A percentile compares a stretch with the other conserved stretches of the same genome.
Conservation (phyloP, 345 rosid species). For the Citrus maxima region DNA sequence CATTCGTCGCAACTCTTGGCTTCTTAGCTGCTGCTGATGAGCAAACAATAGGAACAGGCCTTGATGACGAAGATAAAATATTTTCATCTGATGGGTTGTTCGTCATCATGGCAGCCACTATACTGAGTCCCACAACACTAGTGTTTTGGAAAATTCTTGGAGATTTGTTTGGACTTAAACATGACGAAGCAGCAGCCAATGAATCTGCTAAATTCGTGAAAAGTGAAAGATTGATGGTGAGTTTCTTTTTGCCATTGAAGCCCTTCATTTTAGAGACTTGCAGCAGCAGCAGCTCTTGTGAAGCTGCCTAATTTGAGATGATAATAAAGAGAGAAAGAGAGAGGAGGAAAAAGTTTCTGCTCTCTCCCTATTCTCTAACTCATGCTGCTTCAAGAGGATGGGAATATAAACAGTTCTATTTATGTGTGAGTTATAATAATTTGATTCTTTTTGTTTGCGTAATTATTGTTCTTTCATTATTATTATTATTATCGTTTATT, state of each 20-base stretch:
- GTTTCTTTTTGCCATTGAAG: conserved; percentile 10
- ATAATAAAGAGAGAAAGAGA: not conserved
- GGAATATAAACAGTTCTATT: not conserved
- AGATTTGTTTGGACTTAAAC: conserved; percentile 14
- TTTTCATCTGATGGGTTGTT: conserved; percentile 4
- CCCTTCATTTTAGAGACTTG: conserved; percentile 10
- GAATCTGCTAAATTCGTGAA: conserved; percentile 16
- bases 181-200: not conserved
- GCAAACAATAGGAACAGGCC: conserved; percentile 14
- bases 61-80: conserved; percentile 22
- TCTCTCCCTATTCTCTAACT: conserved; percentile 4
- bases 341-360: not conserved
- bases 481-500: no score
- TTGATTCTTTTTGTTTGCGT: not conserved
- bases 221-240: conserved; percentile 16
- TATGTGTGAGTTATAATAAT: not conserved
- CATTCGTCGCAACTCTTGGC: not conserved
- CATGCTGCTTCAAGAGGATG: not conserved
- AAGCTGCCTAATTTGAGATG: no score
- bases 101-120: conserved; percentile 34
- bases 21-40: not conserved
- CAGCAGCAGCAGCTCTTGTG: not conserved
- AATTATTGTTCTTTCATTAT: not conserved
- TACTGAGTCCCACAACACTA: conserved; percentile 31
- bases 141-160: conserved; percentile 14